These are phyloP conservation scores for Endocladia muricata DNA, from an alignment of 31 red algal genomes.

Conservation along the genomic window DNA sequence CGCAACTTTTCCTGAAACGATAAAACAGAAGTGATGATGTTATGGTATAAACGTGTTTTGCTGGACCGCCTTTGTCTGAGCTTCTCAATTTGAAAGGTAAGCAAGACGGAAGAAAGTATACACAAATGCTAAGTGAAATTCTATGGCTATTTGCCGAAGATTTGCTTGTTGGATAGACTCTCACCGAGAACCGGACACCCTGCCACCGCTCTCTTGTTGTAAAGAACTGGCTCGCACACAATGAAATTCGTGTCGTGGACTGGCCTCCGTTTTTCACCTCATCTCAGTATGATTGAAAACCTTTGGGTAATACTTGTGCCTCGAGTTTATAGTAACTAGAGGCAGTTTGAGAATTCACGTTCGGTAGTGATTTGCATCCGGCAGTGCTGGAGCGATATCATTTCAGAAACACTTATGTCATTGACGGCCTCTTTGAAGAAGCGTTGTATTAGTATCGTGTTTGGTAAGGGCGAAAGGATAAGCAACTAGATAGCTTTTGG, in stretches of 20 bases:
- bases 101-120: background rate
- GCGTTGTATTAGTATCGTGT: too few relatives aligned
- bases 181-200: background rate
- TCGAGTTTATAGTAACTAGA: background rate
- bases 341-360: background rate
- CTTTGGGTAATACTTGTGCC: background rate
- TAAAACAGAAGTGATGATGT: background rate
- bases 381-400: too few relatives aligned
- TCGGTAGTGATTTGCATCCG: too few relatives aligned
- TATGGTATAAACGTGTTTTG: background rate
- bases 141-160: background rate
- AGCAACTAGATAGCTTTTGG: too few relatives aligned
- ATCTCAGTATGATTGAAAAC: conserved; percentile 15
- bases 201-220: background rate
- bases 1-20: background rate
- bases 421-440: too few relatives aligned
- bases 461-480: too few relatives aligned
- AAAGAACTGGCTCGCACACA: background rate
- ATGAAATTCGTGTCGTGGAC: conserved; percentile 1
- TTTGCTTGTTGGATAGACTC: background rate
- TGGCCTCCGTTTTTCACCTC: background rate
- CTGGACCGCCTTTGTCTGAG: background rate
- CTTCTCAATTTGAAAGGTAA: background rate
- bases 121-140: background rate
- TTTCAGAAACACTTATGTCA: too few relatives aligned